A percentile compares a stretch with the other conserved stretches of the same genome.
phyloP scores from a whole-genome alignment of 352 stramenopile genomes.

The Discostella stelligera region DNA sequence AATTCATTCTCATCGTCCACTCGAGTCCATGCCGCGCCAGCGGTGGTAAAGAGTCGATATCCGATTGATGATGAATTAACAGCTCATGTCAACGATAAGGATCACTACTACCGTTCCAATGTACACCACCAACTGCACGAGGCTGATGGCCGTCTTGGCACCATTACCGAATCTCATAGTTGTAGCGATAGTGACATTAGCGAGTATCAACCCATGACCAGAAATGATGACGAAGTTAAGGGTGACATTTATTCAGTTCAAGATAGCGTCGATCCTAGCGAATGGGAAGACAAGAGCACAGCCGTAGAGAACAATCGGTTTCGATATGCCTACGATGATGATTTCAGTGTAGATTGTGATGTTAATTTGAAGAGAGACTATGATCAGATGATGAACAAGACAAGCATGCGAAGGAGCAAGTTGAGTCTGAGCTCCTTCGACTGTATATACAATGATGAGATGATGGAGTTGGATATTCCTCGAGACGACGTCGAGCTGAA shows the following conservation, averaged over 20 bases:
- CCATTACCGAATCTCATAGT: conserved; percentile 35
- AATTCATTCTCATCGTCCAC: neutral
- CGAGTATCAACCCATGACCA: conserved; percentile 33
- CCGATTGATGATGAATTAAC: conserved; percentile 37
- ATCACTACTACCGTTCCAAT: neutral
- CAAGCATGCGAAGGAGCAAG: conserved; percentile 2
- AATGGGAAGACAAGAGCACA: neutral
- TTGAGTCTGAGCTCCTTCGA: conserved; percentile 47
- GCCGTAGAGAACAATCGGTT: conserved; percentile 1
- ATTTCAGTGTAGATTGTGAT: conserved; percentile 5
- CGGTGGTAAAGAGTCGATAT: conserved; percentile 27
- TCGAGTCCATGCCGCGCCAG: neutral
- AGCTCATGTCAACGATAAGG: neutral
- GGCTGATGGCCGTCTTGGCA: conserved; percentile 5
- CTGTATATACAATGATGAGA: conserved; percentile 49
- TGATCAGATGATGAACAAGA: neutral
- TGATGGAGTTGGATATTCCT: conserved; percentile 16
- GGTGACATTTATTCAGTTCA: neutral
- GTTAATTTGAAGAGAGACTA: conserved; percentile 4
- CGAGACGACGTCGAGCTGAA: neutral
- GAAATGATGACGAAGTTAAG: conserved; percentile 2
- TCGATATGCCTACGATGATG: conserved; percentile 20
- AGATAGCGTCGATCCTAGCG: neutral
- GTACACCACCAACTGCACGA: neutral
- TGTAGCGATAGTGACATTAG: conserved; percentile 45